Percentiles rank a stretch among this genome's conserved stretches.
Evolutionary conservation across 495 filamentous ascomycete species (phyloP).

Genomic region (Amniculicola lignicola): DNA sequence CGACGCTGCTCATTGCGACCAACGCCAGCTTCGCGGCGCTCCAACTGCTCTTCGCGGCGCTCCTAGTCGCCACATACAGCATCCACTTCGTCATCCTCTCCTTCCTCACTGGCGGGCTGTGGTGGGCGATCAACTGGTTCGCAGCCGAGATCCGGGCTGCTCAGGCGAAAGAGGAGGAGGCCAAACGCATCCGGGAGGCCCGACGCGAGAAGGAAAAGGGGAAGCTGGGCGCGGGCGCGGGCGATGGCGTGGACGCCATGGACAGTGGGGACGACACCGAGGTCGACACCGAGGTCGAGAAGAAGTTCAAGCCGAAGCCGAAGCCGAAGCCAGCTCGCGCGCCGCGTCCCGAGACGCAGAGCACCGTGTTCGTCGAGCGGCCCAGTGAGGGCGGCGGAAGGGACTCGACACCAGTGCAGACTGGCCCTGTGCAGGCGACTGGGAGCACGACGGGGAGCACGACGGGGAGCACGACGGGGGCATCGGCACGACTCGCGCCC

Average conservation of each 20-base stretch:
- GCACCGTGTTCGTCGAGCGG: conserved; percentile 32
- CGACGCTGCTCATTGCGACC: conserved; percentile 81
- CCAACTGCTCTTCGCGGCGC: conserved; percentile 69
- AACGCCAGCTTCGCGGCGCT: conserved; percentile 84
- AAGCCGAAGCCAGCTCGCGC: conserved; percentile 23
- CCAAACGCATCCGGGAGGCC: conserved; percentile 51
- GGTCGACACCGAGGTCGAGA: conserved; percentile 31
- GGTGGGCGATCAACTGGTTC: conserved; percentile 97
- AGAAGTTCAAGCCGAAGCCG: conserved; percentile 25
- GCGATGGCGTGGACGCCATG: conserved; percentile 38
- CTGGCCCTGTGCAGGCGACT: conserved; percentile 1
- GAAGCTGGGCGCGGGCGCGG: conserved; percentile 35
- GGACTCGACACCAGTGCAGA: neutral
- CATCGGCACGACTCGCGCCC: conserved; percentile 12
- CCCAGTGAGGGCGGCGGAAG: conserved; percentile 14
- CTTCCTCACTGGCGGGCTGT: conserved; percentile 71
- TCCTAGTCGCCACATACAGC: conserved; percentile 79
- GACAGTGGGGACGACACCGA: conserved; percentile 38
- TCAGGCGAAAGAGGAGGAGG: conserved; percentile 61
- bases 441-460: conserved; percentile 12
- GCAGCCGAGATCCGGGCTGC: conserved; percentile 69
- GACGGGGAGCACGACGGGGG: conserved; percentile 23
- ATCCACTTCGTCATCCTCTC: conserved; percentile 84
- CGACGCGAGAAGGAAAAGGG: conserved; percentile 39
- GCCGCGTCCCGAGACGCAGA: conserved; percentile 21